Percentiles rank a stretch among this genome's conserved stretches.
Conservation (phyloP, 2,329 filamentous ascomycete species). For the Hypoxylon rubiginosum region DNA sequence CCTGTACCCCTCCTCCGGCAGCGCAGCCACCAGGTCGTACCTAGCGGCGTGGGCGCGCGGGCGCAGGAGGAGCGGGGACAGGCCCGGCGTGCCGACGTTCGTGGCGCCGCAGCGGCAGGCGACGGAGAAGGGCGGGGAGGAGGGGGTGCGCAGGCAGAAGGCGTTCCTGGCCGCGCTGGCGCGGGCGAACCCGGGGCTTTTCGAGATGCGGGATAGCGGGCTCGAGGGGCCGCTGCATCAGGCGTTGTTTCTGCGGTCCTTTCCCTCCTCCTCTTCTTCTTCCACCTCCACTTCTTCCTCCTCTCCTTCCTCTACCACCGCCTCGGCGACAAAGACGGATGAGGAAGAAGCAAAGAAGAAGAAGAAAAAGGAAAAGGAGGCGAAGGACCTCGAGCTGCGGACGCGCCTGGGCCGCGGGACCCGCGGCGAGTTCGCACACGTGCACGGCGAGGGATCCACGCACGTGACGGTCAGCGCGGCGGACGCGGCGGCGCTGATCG, state of each 20-base stretch:
- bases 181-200: constrained; percentile 47
- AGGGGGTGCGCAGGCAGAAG: constrained; percentile 41
- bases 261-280: not conserved
- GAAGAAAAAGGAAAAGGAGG: not conserved
- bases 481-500: constrained; percentile 55
- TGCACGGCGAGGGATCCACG: constrained; percentile 56
- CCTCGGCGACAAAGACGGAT: too few relatives aligned
- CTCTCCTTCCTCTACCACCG: too few relatives aligned
- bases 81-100: constrained; percentile 53
- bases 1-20: constrained; percentile 48
- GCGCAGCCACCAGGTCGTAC: constrained; percentile 44
- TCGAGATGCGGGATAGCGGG: constrained; percentile 47
- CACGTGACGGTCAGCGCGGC: constrained; percentile 56
- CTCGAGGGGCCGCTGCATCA: constrained; percentile 52
- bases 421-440: constrained; percentile 55
- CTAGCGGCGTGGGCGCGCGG: constrained; percentile 23
- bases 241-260: constrained; percentile 48
- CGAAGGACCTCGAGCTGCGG: not conserved
- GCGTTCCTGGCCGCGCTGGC: constrained; percentile 46
- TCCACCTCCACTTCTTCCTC: too few relatives aligned
- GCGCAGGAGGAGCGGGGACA: not conserved
- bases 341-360: too few relatives aligned
- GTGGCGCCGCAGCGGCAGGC: constrained; percentile 58
- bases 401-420: constrained; percentile 36
- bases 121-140: constrained; percentile 39